A percentile compares a stretch with the other conserved stretches of the same genome.
phyloP scores from a whole-genome alignment of 225 moss, liverwort and hornwort genomes.

The Physcomitrellopsis africana region DNA sequence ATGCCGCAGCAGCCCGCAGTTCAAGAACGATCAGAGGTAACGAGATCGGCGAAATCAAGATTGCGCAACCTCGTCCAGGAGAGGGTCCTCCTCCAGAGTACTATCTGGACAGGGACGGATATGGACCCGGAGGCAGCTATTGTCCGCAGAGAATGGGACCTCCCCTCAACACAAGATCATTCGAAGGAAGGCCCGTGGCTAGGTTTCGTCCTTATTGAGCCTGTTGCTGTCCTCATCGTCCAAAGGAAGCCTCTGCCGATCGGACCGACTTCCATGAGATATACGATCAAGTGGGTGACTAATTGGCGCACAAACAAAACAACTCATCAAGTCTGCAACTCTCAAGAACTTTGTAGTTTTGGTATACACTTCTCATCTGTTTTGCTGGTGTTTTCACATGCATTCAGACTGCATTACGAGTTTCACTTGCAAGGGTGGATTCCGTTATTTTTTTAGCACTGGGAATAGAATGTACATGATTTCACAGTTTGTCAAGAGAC shows the following conservation, averaged over 20 bases:
- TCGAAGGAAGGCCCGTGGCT: constrained; percentile 55
- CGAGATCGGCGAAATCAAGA: constrained; percentile 88
- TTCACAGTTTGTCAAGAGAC: constrained; percentile 19
- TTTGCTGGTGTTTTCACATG: neutral
- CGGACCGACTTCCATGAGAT: neutral
- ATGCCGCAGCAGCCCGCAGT: constrained; percentile 70
- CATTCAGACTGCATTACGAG: neutral
- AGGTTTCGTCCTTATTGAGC: constrained; percentile 67
- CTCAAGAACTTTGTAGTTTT: constrained; percentile 20
- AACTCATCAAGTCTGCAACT: neutral
- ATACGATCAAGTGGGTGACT: neutral
- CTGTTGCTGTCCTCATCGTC: neutral
- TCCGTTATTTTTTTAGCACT: constrained; percentile 11
- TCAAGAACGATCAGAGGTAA: constrained; percentile 72
- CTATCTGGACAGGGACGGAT: constrained; percentile 46
- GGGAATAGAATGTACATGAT: constrained; percentile 17
- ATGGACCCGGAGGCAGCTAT: constrained; percentile 32
- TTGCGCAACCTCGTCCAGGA: constrained; percentile 73
- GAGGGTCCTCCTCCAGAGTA: constrained; percentile 49
- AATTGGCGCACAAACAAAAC: neutral
- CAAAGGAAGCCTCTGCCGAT: neutral
- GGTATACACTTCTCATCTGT: constrained; percentile 43
- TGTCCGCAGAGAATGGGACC: constrained; percentile 44
- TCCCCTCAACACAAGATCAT: constrained; percentile 50
- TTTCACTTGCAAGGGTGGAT: constrained; percentile 12